These are phyloP conservation scores for Prototheca stagnorum DNA, from an alignment of 163 green algal genomes.

Conservation along the genomic window DNA sequence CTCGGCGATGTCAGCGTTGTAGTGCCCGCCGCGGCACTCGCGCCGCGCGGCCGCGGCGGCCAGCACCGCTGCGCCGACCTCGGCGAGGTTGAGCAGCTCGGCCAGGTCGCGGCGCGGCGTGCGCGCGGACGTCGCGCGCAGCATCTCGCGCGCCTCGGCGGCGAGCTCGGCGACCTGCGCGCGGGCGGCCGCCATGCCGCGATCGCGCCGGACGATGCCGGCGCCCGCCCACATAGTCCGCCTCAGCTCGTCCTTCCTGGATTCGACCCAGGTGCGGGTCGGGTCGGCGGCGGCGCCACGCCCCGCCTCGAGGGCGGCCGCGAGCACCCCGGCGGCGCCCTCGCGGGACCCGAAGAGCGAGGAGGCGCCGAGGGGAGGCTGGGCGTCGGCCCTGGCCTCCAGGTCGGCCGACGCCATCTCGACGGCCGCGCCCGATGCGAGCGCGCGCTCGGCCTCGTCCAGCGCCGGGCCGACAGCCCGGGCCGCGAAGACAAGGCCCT, in stretches of 20 bases:
- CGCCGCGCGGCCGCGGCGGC: conserved; percentile 18
- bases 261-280: conserved; percentile 37
- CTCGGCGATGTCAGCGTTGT: conserved; percentile 22
- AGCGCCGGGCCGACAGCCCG: conserved; percentile 52
- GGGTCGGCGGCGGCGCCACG: conserved; percentile 11
- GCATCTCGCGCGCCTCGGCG: conserved; percentile 29
- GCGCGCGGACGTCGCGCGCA: neutral
- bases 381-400: neutral
- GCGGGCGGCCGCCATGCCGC: conserved; percentile 23
- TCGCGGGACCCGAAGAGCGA: neutral
- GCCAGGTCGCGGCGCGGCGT: conserved; percentile 23
- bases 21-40: conserved; percentile 32
- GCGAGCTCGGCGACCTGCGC: conserved; percentile 24
- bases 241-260: conserved; percentile 36
- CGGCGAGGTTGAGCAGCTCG: conserved; percentile 71
- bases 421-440: conserved; percentile 24
- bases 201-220: conserved; percentile 53
- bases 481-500: conserved; percentile 86
- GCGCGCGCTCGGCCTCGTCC: conserved; percentile 46
- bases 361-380: neutral
- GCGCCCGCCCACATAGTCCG: conserved; percentile 54
- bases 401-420: neutral
- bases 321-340: conserved; percentile 4
- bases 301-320: conserved; percentile 4
- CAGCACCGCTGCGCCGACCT: conserved; percentile 37